These are phyloP conservation scores for Teunomyces aglyptinius DNA, from an alignment of 805 yeast genomes.

Conservation along the genomic window DNA sequence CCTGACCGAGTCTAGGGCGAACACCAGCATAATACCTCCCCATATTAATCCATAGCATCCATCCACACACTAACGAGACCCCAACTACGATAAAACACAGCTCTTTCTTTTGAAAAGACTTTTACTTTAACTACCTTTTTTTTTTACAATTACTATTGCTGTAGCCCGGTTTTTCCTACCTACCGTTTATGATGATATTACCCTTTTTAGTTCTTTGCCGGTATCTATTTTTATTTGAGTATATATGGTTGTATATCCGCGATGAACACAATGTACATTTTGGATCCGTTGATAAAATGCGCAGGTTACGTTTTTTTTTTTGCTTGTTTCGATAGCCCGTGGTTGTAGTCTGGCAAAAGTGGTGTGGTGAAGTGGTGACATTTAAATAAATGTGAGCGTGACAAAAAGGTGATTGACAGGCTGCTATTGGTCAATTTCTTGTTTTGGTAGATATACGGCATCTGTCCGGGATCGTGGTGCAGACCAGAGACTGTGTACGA, in stretches of 20 bases:
- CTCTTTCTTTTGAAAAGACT: neutral
- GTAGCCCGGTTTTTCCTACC: too few species aligned
- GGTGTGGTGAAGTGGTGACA: neutral
- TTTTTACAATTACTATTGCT: too few species aligned
- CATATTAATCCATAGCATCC: neutral
- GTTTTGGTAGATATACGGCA: too few species aligned
- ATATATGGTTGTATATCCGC: neutral
- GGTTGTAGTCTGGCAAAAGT: neutral
- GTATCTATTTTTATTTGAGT: neutral
- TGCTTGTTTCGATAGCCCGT: neutral
- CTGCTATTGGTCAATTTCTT: too few species aligned
- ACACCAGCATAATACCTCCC: slow-evolving; percentile 8
- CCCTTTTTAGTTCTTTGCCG: neutral
- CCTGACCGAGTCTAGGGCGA: slow-evolving; percentile 55
- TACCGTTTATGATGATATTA: neutral
- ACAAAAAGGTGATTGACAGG: too few species aligned
- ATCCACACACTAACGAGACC: neutral
- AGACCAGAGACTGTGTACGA: too few species aligned
- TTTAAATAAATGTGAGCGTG: too few species aligned
- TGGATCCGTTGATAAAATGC: neutral
- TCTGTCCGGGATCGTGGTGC: too few species aligned
- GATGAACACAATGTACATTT: neutral
- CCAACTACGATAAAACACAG: neutral
- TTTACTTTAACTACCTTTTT: neutral
- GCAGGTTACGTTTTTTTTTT: neutral